phyloP scores from a whole-genome alignment of 208 protist genomes.

The Acanthamoeba healyi region DNA sequence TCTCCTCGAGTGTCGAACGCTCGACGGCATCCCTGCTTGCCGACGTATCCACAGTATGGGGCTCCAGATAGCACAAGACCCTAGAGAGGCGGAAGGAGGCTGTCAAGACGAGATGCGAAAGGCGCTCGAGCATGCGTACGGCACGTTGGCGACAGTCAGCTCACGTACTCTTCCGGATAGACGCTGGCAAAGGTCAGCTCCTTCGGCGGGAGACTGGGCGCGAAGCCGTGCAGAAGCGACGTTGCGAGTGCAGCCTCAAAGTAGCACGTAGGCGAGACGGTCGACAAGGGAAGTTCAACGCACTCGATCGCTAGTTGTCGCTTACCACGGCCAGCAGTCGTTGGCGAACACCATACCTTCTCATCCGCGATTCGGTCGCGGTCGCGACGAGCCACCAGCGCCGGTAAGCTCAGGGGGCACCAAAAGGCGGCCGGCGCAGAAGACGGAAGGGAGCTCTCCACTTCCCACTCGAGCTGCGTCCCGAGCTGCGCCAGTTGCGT shows the following conservation, averaged over 20 bases:
- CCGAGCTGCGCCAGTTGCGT: background rate
- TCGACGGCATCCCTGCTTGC: background rate
- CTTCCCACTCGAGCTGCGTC: background rate
- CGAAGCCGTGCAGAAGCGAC: background rate
- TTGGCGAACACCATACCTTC: no score
- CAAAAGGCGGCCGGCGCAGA: background rate
- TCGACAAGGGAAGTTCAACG: background rate
- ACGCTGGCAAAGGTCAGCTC: background rate
- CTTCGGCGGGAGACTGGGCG: background rate
- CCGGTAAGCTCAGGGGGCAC: background rate
- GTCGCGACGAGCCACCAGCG: no score
- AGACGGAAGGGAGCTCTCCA: background rate
- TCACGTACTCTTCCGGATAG: constrained; percentile 39
- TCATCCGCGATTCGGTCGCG: background rate
- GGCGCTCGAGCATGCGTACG: no score
- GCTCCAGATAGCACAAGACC: background rate
- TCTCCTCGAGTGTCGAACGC: background rate
- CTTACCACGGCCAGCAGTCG: background rate
- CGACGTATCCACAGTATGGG: background rate
- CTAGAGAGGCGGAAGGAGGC: background rate
- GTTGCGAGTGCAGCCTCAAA: background rate
- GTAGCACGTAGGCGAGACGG: background rate
- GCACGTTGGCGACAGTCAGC: no score
- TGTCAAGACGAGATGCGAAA: no score
- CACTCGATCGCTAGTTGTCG: background rate